These are phyloP conservation scores for Apiospora hydei DNA, from an alignment of 2,329 filamentous ascomycete species.

Conservation along the genomic window DNA sequence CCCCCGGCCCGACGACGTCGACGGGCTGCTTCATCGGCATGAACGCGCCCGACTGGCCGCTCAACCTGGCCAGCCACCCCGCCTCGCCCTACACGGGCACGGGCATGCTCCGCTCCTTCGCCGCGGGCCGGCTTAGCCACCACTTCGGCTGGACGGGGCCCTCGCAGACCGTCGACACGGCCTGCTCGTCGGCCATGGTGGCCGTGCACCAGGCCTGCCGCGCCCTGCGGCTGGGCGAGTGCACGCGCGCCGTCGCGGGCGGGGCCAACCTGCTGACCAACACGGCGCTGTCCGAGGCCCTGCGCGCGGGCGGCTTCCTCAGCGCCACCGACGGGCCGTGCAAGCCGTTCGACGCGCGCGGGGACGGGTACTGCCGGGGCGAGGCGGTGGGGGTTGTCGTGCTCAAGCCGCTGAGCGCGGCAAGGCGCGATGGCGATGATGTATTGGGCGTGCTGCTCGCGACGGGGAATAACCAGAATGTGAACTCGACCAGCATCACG, in stretches of 20 bases:
- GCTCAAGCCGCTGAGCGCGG: slow-evolving; percentile 58
- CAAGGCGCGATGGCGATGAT: slow-evolving; percentile 58
- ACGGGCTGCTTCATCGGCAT: slow-evolving; percentile 39
- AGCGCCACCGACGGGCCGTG: slow-evolving; percentile 52
- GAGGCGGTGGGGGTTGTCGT: slow-evolving; percentile 58
- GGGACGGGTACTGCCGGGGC: slow-evolving; percentile 62
- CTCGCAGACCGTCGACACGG: slow-evolving; percentile 44
- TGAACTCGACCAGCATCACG: slow-evolving; percentile 38
- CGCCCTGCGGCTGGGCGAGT: slow-evolving; percentile 42
- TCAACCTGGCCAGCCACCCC: slow-evolving; percentile 35
- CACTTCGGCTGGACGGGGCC: slow-evolving; percentile 47
- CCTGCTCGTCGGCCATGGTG: slow-evolving; percentile 47
- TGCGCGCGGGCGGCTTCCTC: slow-evolving; percentile 46
- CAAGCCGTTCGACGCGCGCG: slow-evolving; percentile 55
- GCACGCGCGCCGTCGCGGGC: slow-evolving; percentile 45
- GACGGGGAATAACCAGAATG: slow-evolving; percentile 46
- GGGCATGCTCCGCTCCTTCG: slow-evolving; percentile 43
- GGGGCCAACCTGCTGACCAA: slow-evolving; percentile 49
- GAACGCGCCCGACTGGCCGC: slow-evolving; percentile 34
- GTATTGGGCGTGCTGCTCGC: slow-evolving; percentile 52
- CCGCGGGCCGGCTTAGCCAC: slow-evolving; percentile 43
- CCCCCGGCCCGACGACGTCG: slow-evolving; percentile 28
- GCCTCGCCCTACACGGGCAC: slow-evolving; percentile 43
- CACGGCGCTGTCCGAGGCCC: slow-evolving; percentile 33
- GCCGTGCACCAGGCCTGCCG: slow-evolving; percentile 45